These are phyloP conservation scores for Talaromyces thailandensis DNA, from an alignment of 495 filamentous ascomycete genomes.

Conservation along the genomic window DNA sequence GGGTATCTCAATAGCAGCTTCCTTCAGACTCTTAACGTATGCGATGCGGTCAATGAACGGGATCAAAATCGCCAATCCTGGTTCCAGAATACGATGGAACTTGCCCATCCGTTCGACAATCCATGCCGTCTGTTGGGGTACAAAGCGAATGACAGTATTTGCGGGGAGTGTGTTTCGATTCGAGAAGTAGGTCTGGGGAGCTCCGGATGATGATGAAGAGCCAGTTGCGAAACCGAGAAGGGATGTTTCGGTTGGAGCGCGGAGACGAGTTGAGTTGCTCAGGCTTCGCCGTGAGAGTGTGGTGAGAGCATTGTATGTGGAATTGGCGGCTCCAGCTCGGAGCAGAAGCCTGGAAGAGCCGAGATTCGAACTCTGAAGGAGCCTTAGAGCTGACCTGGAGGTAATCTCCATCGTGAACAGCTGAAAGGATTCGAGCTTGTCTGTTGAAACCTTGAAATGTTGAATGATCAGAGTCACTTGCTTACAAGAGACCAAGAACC, in stretches of 20 bases:
- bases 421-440: not conserved
- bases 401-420: slow-evolving; percentile 29
- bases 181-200: slow-evolving; percentile 44
- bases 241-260: slow-evolving; percentile 26
- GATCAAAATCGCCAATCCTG: slow-evolving; percentile 79
- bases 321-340: not conserved
- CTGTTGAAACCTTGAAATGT: not conserved
- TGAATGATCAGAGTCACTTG: not conserved
- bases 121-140: slow-evolving; percentile 98
- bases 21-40: slow-evolving; percentile 96
- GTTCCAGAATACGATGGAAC: slow-evolving; percentile 84
- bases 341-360: slow-evolving; percentile 11
- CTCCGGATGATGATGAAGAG: slow-evolving; percentile 12
- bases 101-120: slow-evolving; percentile 99
- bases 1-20: slow-evolving; percentile 91
- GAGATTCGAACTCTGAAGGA: slow-evolving; percentile 19
- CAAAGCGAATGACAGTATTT: slow-evolving; percentile 93
- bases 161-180: slow-evolving; percentile 62
- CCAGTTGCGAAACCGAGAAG: slow-evolving; percentile 15
- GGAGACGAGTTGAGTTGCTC: slow-evolving; percentile 21
- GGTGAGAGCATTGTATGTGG: slow-evolving; percentile 12
- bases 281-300: slow-evolving; percentile 22
- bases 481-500: not conserved
- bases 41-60: slow-evolving; percentile 93
- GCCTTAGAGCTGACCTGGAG: slow-evolving; percentile 28